Evolutionary conservation across 2,329 filamentous ascomycete genomes (phyloP).

Genomic region (Harringtonia aguacate): DNA sequence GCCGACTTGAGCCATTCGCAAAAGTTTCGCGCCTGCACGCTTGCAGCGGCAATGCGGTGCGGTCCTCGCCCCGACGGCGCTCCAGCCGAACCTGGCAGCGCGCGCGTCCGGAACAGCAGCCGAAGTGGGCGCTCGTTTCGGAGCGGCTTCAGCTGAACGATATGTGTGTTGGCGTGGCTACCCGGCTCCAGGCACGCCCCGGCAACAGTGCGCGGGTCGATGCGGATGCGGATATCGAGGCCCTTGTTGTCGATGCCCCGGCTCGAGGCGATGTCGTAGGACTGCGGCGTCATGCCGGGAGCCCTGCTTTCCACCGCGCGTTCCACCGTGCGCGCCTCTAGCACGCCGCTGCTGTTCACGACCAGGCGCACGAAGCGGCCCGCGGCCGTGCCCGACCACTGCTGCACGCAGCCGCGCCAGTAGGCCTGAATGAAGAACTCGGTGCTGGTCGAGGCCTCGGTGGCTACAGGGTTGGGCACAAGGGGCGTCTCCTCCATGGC

Average conservation of each 20-base stretch:
- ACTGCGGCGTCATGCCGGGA: not conserved
- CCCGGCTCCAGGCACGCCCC: not conserved
- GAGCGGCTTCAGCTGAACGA: not conserved
- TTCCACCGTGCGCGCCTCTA: not conserved
- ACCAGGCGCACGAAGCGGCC: not conserved
- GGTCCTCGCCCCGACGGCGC: not conserved
- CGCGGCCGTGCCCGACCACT: not conserved
- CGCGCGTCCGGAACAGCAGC: not conserved
- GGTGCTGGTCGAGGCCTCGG: not conserved
- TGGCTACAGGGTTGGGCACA: not conserved
- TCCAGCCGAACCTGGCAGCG: too few species aligned
- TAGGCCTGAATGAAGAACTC: not conserved
- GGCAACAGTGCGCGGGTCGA: not conserved
- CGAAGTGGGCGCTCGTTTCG: not conserved
- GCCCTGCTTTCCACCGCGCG: not conserved
- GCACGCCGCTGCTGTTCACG: not conserved
- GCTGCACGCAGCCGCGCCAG: not conserved
- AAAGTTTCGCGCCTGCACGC: slow-evolving; percentile 14
- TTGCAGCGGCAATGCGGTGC: slow-evolving; percentile 8
- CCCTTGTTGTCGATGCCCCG: not conserved
- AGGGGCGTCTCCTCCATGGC: not conserved
- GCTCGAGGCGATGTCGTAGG: not conserved
- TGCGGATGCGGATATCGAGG: not conserved
- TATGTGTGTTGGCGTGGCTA: too few species aligned
- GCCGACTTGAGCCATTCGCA: slow-evolving; percentile 11